A percentile compares a stretch with the other conserved stretches of the same genome.
These are phyloP conservation scores for Annulohypoxylon nitens DNA, from an alignment of 495 filamentous ascomycete genomes.

Conservation along the genomic window DNA sequence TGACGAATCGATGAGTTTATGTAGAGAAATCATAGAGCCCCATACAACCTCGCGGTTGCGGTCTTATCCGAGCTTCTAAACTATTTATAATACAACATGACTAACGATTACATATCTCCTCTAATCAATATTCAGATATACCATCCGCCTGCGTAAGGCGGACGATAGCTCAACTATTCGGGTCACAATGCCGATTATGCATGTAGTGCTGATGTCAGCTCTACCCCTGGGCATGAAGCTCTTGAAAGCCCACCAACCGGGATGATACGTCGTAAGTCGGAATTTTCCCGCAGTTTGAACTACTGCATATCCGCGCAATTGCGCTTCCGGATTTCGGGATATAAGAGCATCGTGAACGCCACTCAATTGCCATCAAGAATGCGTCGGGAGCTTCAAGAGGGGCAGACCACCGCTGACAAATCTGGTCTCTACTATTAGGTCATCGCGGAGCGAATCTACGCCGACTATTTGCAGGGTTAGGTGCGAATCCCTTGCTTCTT, in stretches of 20 bases:
- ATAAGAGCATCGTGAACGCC: background rate
- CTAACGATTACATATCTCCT: constrained; percentile 7
- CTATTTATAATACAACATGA: background rate
- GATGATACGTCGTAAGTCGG: background rate
- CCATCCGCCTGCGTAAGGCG: background rate
- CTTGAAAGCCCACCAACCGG: background rate
- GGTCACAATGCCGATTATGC: background rate
- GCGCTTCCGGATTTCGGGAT: background rate
- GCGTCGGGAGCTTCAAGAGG: background rate
- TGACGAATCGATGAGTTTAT: background rate
- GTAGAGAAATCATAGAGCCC: background rate
- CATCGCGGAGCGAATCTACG: background rate
- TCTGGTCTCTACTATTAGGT: background rate
- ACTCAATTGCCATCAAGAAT: too few species aligned
- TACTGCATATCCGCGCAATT: background rate
- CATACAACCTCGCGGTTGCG: background rate
- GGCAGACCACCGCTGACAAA: background rate
- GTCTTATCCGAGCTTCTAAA: background rate
- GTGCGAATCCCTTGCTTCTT: background rate
- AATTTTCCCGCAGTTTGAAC: background rate
- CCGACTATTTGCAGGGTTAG: background rate
- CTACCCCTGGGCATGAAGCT: background rate
- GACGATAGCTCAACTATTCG: background rate
- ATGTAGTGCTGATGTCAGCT: constrained; percentile 13
- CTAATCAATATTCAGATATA: background rate